Evolutionary conservation across 192 early-diverging fungal genomes (phyloP).

Genomic region (Allomyces macrogynus): DNA sequence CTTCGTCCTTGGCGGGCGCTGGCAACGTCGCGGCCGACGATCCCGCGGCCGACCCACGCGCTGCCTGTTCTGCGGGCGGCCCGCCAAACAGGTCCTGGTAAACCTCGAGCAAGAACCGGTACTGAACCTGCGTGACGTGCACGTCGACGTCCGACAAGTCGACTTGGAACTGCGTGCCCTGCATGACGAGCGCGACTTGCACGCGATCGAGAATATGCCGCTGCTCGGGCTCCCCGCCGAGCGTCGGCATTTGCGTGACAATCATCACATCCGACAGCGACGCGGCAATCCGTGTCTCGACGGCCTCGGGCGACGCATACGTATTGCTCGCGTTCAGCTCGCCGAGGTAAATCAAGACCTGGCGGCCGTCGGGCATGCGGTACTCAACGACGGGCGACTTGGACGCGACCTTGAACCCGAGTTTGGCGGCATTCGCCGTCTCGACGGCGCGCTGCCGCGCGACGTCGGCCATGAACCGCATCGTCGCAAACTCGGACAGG

Average conservation of each 20-base stretch:
- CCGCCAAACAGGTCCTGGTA: slow-evolving; percentile 3
- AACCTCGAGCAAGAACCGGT: slow-evolving; percentile 52
- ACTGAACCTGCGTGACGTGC: slow-evolving; percentile 62
- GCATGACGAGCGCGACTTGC: slow-evolving; percentile 49
- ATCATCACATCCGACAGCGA: neutral
- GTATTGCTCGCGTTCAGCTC: slow-evolving; percentile 45
- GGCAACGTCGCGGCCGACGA: too few species aligned
- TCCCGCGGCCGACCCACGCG: too few species aligned
- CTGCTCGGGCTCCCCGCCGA: slow-evolving; percentile 15
- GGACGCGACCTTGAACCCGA: slow-evolving; percentile 71
- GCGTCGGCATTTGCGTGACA: slow-evolving; percentile 8
- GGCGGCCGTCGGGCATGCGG: slow-evolving; percentile 32
- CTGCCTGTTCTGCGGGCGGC: neutral
- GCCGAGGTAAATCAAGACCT: slow-evolving; percentile 64
- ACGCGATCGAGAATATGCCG: slow-evolving; percentile 71
- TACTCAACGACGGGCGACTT: slow-evolving; percentile 69
- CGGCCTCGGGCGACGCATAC: slow-evolving; percentile 13
- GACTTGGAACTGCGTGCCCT: slow-evolving; percentile 36
- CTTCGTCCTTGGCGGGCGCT: neutral
- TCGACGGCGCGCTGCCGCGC: slow-evolving; percentile 66
- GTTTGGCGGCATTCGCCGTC: slow-evolving; percentile 50
- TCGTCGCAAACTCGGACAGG: slow-evolving; percentile 64
- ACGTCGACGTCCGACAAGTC: slow-evolving; percentile 53
- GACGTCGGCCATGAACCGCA: slow-evolving; percentile 72
- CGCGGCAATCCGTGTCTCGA: neutral